Conservation (phyloP, 1,139 yeast genomes). For the Pichia terricola region DNA sequence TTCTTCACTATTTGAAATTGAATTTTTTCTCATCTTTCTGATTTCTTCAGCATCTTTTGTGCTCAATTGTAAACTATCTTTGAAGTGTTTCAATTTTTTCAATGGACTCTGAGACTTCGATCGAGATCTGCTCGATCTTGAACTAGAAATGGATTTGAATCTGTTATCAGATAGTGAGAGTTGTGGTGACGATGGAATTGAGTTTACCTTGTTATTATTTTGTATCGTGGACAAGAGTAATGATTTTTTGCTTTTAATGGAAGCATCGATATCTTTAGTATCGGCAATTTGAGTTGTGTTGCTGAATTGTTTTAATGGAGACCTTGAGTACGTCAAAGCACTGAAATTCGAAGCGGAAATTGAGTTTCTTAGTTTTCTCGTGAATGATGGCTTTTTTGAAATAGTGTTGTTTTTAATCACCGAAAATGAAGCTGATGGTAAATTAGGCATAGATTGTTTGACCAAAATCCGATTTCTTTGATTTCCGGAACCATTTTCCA, state of each 20-base stretch:
- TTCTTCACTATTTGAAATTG: background rate
- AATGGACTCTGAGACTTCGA: slow-evolving; percentile 14
- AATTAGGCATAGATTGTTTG: slow-evolving; percentile 9
- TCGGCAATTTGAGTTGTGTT: too few relatives aligned
- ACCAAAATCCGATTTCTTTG: slow-evolving; percentile 3
- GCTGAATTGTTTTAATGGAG: too few relatives aligned
- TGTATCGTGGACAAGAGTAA: too few relatives aligned
- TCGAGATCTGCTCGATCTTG: background rate
- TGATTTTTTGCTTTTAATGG: too few relatives aligned
- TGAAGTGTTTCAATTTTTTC: slow-evolving; percentile 11
- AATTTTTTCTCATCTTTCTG: background rate
- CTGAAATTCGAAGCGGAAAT: slow-evolving; percentile 3
- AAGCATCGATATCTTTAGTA: too few relatives aligned
- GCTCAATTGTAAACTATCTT: slow-evolving; percentile 4
- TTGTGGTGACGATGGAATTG: too few relatives aligned
- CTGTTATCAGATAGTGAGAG: too few relatives aligned
- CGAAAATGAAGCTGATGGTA: background rate
- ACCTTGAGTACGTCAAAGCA: too few relatives aligned
- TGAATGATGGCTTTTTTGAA: background rate
- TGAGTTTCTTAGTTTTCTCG: slow-evolving; percentile 3
- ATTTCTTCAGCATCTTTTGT: background rate
- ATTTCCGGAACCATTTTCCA: slow-evolving; percentile 3
- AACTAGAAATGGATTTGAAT: too few relatives aligned
- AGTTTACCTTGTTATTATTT: too few relatives aligned
- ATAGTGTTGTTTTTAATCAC: too few relatives aligned